Conservation (phyloP, 441 rosid species). For the Populus hybrid region DNA sequence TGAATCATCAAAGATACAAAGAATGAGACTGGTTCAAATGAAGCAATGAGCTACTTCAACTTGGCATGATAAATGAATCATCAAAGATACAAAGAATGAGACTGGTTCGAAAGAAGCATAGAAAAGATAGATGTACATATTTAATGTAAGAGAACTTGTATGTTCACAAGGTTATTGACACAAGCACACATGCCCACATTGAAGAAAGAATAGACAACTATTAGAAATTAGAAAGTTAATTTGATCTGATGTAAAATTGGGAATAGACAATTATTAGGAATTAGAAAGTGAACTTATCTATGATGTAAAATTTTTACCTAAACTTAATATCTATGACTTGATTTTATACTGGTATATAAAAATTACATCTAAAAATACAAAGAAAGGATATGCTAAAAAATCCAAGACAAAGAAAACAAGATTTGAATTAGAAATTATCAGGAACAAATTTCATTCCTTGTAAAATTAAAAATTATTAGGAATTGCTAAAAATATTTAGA, state of each 20-base stretch:
- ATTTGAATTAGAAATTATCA: neutral
- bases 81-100: neutral
- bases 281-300: neutral
- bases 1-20: neutral
- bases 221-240: too few relatives aligned
- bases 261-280: too few relatives aligned
- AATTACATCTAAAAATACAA: too few relatives aligned
- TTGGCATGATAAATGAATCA: conserved; percentile 8
- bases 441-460: neutral
- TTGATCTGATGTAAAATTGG: too few relatives aligned
- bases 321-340: too few relatives aligned
- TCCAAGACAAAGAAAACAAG: too few relatives aligned
- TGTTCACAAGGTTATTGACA: too few relatives aligned
- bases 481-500: neutral
- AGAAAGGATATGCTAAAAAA: too few relatives aligned
- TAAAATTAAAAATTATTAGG: neutral
- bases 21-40: neutral
- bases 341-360: too few relatives aligned
- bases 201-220: too few relatives aligned
- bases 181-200: too few relatives aligned
- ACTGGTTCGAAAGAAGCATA: neutral
- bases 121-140: neutral
- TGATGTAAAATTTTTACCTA: neutral
- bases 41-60: conserved; percentile 34
- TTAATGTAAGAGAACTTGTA: too few relatives aligned